phyloP scores from a whole-genome alignment of 176 grass and related monocot genomes.

The Bromus sterilis region DNA sequence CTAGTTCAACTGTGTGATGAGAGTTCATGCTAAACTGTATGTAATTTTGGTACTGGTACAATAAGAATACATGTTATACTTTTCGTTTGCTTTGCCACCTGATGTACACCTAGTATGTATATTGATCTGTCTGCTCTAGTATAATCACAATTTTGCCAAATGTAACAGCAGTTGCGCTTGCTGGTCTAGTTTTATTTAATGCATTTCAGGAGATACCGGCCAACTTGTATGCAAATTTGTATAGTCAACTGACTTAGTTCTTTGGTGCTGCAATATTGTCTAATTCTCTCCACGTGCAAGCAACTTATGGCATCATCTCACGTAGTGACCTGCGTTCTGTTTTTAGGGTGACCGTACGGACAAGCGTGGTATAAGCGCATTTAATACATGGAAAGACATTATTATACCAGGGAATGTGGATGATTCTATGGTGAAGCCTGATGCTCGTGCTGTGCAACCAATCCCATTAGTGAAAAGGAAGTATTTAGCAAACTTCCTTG shows the following conservation, averaged over 20 bases:
- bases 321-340: slow-evolving; percentile 5
- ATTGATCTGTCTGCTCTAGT: not conserved
- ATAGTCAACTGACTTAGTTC: not conserved
- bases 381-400: slow-evolving; percentile 98
- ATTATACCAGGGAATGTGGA: slow-evolving; percentile 95
- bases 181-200: not conserved
- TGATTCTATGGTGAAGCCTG: slow-evolving; percentile 75
- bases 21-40: no score
- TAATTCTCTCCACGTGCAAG: not conserved
- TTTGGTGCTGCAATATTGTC: not conserved
- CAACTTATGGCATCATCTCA: not conserved
- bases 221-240: not conserved
- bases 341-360: slow-evolving; percentile 89
- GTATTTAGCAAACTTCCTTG: slow-evolving; percentile 88
- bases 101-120: no score
- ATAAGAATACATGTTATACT: no score
- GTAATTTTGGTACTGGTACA: no score
- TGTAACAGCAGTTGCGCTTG: not conserved
- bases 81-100: no score
- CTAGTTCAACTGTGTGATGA: not conserved
- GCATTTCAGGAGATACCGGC: not conserved
- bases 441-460: slow-evolving; percentile 46
- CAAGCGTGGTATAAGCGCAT: slow-evolving; percentile 80
- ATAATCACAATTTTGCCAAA: not conserved
- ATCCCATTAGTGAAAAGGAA: slow-evolving; percentile 72